Conservation (phyloP, 768 basidiomycete genomes). For the Porphyrellus cyaneotinctus region DNA sequence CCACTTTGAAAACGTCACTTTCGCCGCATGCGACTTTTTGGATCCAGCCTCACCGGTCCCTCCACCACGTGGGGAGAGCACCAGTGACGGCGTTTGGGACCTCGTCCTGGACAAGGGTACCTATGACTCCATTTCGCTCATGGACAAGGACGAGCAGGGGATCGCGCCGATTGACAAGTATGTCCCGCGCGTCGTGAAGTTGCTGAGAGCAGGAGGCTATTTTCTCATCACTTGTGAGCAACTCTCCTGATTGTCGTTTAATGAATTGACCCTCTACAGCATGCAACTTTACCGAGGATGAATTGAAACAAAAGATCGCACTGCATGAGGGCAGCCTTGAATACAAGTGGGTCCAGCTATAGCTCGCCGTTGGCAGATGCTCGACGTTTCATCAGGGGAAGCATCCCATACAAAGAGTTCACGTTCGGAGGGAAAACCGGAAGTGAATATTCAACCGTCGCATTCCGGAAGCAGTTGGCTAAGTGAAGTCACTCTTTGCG, state of each 20-base stretch:
- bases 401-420: conserved; percentile 67
- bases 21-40: conserved; percentile 64
- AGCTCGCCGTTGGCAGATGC: not conserved
- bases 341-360: conserved; percentile 53
- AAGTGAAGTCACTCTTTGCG: not conserved
- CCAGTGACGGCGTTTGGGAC: conserved; percentile 49
- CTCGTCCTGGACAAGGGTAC: conserved; percentile 85
- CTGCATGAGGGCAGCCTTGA: conserved; percentile 44
- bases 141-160: conserved; percentile 52
- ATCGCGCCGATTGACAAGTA: conserved; percentile 54
- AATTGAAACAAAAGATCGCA: conserved; percentile 54
- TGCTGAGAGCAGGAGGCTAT: conserved; percentile 62
- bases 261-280: conserved; percentile 36
- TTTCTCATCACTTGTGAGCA: conserved; percentile 79
- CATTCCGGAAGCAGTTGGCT: conserved; percentile 50
- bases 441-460: conserved; percentile 64
- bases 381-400: conserved; percentile 41
- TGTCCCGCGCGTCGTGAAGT: conserved; percentile 48
- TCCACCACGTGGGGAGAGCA: conserved; percentile 4
- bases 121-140: conserved; percentile 79
- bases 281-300: conserved; percentile 83
- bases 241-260: not conserved
- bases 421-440: conserved; percentile 78
- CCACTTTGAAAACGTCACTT: conserved; percentile 36
- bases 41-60: conserved; percentile 42